Percentiles rank a stretch among this genome's conserved stretches.
Conservation (phyloP, 345 rosid species). For the Populus deltoides region DNA sequence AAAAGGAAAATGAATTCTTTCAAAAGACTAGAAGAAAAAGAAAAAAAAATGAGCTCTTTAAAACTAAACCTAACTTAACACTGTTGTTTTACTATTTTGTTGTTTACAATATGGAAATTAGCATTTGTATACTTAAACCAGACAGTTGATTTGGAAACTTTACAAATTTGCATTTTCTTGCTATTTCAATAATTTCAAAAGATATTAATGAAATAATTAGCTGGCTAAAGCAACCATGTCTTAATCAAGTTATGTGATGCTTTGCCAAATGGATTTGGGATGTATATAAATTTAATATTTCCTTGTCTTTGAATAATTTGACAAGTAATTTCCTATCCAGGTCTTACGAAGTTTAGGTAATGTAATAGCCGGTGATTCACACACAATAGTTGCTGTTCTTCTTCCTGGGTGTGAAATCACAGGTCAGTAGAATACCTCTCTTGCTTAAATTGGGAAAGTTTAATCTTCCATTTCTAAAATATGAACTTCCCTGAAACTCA, state of each 20-base stretch:
- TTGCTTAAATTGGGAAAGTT: slow-evolving; percentile 16
- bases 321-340: slow-evolving; percentile 35
- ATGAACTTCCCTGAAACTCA: slow-evolving; percentile 33
- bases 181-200: neutral
- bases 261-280: neutral
- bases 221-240: neutral
- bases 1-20: neutral
- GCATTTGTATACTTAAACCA: neutral
- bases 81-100: neutral
- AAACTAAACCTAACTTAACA: neutral
- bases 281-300: neutral
- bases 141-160: neutral
- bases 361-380: slow-evolving; percentile 84
- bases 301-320: slow-evolving; percentile 1
- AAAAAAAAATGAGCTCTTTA: neutral
- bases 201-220: no score
- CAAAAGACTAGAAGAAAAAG: neutral
- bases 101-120: neutral
- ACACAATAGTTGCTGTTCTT: slow-evolving; percentile 54
- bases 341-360: slow-evolving; percentile 87
- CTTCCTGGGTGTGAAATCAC: slow-evolving; percentile 60
- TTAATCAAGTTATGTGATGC: neutral
- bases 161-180: neutral
- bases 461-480: slow-evolving; percentile 9
- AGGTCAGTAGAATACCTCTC: slow-evolving; percentile 44